Conservation (phyloP, 1,284 basidiomycete species). For the Fomitopsis schrenkii region DNA sequence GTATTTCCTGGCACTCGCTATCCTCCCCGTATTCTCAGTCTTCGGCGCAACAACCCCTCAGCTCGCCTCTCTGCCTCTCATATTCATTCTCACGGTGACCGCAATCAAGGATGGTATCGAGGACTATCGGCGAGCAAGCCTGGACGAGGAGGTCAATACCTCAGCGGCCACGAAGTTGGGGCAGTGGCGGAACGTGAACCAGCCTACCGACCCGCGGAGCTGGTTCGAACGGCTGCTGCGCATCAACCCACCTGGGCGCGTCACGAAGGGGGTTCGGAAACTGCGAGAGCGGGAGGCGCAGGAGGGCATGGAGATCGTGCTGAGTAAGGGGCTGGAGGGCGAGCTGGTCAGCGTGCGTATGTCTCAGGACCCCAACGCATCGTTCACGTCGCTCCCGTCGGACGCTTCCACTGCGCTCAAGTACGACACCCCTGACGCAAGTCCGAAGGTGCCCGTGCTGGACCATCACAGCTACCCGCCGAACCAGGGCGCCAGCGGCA, state of each 20-base stretch:
- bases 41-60: constrained; percentile 88
- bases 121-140: constrained; percentile 82
- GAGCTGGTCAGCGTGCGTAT: constrained; percentile 35
- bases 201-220: constrained; percentile 71
- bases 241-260: constrained; percentile 63
- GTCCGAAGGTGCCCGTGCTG: background rate
- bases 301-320: constrained; percentile 57
- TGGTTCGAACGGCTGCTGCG: constrained; percentile 74
- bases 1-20: constrained; percentile 84
- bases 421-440: constrained; percentile 38
- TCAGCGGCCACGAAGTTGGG: constrained; percentile 85
- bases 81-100: constrained; percentile 86
- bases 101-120: constrained; percentile 95
- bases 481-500: background rate
- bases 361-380: constrained; percentile 4
- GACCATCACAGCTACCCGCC: constrained; percentile 8
- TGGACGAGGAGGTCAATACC: constrained; percentile 92
- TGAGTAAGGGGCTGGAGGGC: constrained; percentile 47
- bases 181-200: constrained; percentile 89
- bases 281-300: constrained; percentile 81
- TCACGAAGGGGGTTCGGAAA: constrained; percentile 84
- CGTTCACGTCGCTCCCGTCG: constrained; percentile 26
- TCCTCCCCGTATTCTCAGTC: constrained; percentile 87
- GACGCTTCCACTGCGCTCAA: constrained; percentile 42
- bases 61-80: constrained; percentile 82